Base-by-base conservation (phyloP, 345 rosid species). In the Corymbia maculata region DNA sequence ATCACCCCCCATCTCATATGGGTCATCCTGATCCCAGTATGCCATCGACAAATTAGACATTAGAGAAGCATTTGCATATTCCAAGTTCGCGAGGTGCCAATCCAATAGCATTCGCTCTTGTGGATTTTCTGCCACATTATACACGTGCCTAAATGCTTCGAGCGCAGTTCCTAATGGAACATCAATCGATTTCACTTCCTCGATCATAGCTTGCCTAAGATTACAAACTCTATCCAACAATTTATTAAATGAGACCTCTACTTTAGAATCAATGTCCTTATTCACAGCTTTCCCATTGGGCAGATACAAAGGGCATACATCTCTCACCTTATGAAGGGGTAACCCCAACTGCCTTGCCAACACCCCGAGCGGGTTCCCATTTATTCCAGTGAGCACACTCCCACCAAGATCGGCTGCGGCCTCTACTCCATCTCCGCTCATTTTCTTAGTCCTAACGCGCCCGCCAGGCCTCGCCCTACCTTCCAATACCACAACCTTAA, bases 1-100 rank as follows among this genome's bases (percentile, higher is more conserved):
- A 92, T 96, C 99, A 85, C 98, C 98, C 0, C 98, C 99, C 99
- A 98, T 97, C 91, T 98, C 99, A 90, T 94, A 98, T 2, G 99
- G 99, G 89, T 98, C 99, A 93, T 98, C 99, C 89, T 97, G 99
- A 94, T 98, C 99, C 98, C 99, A 98, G 88, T 95, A 97, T 0
- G 97, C 97, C 99, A 98, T 95, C 8, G 99, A 98, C 89, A 98
- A 88, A 91, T 95, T 95, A 51, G 98, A 93, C 93, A 98, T 94
- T 89, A 97, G 88, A 1, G 99, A 94, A 89, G 99, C 99, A 92
- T 98, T 98, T 16, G 98, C 99, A 86, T 96, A 98, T 88, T 98
- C 98, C 88, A 96, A 93, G 89, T 97, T 97, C 0, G 99, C 99
- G 86, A 96, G 94, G 92, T 96, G 99, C 99, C 99, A 97, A 92